These are phyloP conservation scores for Hypomyces rosellus DNA, from an alignment of 2,329 filamentous ascomycete species.

Conservation along the genomic window DNA sequence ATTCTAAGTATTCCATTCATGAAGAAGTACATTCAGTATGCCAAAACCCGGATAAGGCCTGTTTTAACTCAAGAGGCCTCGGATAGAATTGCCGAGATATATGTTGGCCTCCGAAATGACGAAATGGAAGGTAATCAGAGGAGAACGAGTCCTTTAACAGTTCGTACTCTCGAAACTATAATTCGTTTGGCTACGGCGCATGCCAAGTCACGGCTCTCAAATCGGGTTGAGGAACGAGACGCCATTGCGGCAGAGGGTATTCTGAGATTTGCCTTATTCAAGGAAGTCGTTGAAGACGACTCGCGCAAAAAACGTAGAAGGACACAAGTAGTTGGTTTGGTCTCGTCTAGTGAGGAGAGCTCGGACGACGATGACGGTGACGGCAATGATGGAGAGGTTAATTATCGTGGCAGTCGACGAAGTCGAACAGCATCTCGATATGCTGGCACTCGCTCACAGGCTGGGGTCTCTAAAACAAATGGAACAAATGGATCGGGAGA, in stretches of 20 bases:
- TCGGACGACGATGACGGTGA: conserved; percentile 49
- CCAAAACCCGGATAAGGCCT: conserved; percentile 86
- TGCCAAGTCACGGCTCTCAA: conserved; percentile 85
- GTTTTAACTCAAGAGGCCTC: conserved; percentile 85
- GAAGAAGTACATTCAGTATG: conserved; percentile 99
- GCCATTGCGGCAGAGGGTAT: conserved; percentile 84
- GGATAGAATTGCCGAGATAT: conserved; percentile 84
- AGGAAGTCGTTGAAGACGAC: conserved; percentile 78
- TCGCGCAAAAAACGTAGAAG: conserved; percentile 79
- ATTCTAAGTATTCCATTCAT: conserved; percentile 95
- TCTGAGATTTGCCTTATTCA: conserved; percentile 91
- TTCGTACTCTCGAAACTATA: conserved; percentile 94
- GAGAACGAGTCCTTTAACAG: conserved; percentile 89
- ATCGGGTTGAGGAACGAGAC: conserved; percentile 82
- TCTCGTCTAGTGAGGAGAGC: conserved; percentile 53
- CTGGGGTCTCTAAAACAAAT: conserved; percentile 25
- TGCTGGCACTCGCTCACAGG: conserved; percentile 19
- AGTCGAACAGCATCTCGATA: conserved; percentile 26
- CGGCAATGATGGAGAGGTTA: conserved; percentile 44
- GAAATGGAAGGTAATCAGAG: conserved; percentile 92
- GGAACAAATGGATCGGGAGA: not conserved
- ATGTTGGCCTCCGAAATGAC: conserved; percentile 89
- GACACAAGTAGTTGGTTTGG: conserved; percentile 47
- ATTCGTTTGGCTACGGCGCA: conserved; percentile 96
- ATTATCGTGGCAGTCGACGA: conserved; percentile 48